Base-by-base conservation (phyloP, 1,139 yeast species). In the Kodamaea arcana region DNA sequence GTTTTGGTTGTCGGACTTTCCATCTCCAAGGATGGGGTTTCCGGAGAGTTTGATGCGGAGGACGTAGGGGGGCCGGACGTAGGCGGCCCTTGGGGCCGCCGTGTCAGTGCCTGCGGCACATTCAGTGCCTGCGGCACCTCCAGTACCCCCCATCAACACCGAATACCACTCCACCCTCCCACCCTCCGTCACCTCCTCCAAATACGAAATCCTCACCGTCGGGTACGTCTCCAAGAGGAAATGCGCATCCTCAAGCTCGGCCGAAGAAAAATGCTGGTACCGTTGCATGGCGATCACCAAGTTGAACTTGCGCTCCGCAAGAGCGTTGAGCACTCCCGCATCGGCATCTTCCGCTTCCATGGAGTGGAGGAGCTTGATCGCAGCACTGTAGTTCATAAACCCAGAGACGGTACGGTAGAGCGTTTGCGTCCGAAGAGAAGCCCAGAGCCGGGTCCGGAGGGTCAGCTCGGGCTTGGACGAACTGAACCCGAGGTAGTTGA, bases 21-120 rank as follows among this genome's bases (percentile, higher is more conserved):
- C 95, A 57, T 86, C 95, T 1, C 96, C 96, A 18, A 87, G 61
- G 26, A 86, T 83, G 3, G 96, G 96, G 51, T 87, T 79, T 1
- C 96, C 96, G 0, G 94, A 81, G 10, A 87, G 61, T 35, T 66
- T 68, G 8, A 87, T 69, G 39, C 75, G 66, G 47, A n/a, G n/a
- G 69, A 82, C 30, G 66, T 65, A 4, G 78, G 80, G n/a, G n/a
- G n/a, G n/a, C n/a, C n/a, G n/a, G n/a, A n/a, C n/a, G n/a, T n/a
- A n/a, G n/a, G n/a, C n/a, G n/a, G n/a, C n/a, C n/a, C n/a, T n/a
- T n/a, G n/a, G n/a, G n/a, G n/a, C n/a, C n/a, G n/a, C n/a, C n/a
- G n/a, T n/a, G n/a, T n/a, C n/a, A n/a, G n/a, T n/a, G n/a, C n/a
- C n/a, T n/a, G n/a, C n/a, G n/a, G n/a, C n/a, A n/a, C n/a, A n/a